Percentiles rank a stretch among this genome's conserved stretches.
Evolutionary conservation across 139 green algal species (phyloP).

Genomic region (Chlorella sp.): DNA sequence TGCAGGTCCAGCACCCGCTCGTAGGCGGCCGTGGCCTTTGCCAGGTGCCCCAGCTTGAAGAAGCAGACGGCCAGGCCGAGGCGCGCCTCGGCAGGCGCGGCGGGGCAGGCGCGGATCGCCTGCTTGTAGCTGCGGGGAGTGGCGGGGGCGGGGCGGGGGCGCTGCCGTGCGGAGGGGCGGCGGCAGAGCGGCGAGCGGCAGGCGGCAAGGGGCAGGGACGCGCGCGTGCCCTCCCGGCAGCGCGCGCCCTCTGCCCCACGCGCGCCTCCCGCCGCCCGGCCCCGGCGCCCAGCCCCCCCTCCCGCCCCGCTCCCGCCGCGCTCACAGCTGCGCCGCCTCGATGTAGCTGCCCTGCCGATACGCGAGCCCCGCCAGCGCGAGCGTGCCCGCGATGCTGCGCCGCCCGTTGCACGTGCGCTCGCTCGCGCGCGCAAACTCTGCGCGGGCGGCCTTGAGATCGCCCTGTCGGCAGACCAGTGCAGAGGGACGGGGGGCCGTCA

Average conservation of each 20-base stretch:
- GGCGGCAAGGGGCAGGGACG: background rate
- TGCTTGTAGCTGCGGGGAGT: slow-evolving; percentile 58
- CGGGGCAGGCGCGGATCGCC: slow-evolving; percentile 66
- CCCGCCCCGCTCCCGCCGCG: background rate
- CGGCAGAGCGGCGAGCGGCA: background rate
- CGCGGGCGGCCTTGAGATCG: slow-evolving; percentile 33
- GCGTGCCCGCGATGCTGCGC: slow-evolving; percentile 54
- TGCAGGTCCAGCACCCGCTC: slow-evolving; percentile 75
- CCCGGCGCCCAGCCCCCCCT: background rate
- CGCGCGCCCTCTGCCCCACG: background rate
- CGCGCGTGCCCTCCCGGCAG: background rate
- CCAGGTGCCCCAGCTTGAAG: slow-evolving; percentile 64
- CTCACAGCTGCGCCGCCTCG: slow-evolving; percentile 61
- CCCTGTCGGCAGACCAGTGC: slow-evolving; percentile 37
- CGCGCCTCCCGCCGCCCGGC: background rate
- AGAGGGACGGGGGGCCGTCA: background rate
- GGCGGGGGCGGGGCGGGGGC: too few relatives aligned
- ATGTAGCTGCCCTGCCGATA: slow-evolving; percentile 62
- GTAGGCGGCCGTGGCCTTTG: slow-evolving; percentile 61
- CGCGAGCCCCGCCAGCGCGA: slow-evolving; percentile 64
- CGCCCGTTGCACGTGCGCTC: slow-evolving; percentile 52
- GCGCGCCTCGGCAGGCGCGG: slow-evolving; percentile 76
- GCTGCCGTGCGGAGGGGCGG: too few relatives aligned
- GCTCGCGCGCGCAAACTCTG: slow-evolving; percentile 51
- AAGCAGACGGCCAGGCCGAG: slow-evolving; percentile 82